Evolutionary conservation across 1,139 yeast genomes (phyloP), one percentile per base, ranked within the genome.

Genomic region (Hyphopichia wangnamkhiaoensis): DNA sequence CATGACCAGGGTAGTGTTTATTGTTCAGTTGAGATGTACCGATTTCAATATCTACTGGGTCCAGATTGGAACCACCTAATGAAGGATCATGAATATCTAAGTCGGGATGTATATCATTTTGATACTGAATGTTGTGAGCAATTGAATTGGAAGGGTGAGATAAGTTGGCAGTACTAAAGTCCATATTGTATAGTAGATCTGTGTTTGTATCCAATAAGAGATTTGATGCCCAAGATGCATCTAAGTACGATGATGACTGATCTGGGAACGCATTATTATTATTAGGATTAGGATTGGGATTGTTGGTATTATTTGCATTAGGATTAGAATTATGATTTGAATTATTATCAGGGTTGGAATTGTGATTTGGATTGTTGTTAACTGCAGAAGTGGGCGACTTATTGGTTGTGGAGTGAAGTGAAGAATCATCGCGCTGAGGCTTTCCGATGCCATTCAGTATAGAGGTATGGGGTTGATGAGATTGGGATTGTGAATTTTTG

Each of bases 221-320:
- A 34, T 64, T 59, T 28, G 66, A 55, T 2, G 74, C 64, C 70
- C 79, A 75, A 34, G 64, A 61, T 3, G 74, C 63, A 41, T 76
- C 79, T n/a, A 75, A 63, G 33, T 74, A 73, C 27, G 55, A 46
- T 33, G 74, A 71, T 2, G 74, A 61, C n/a, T 37, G 38, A 15
- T 37, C 43, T 33, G 38, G 37, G 14, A 25, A 25, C 10, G 10
- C n/a, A 5, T 25, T 10, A 8, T 8, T 7, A 5, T 25, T 25
- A 7, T 6, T n/a, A n/a, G 8, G 8, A 5, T n/a, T n/a, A 9
- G 28, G n/a, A n/a, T n/a, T n/a, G 13, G 5, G 10, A n/a, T 25
- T 25, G n/a, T 25, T n/a, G 28, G 14, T 25, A n/a, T 25, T n/a
- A 14, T 9, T 25, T 21, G 24, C 10, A 10, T 7, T 21, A 7